phyloP scores from a whole-genome alignment of 345 rosid genomes.

The Angophora floribunda region DNA sequence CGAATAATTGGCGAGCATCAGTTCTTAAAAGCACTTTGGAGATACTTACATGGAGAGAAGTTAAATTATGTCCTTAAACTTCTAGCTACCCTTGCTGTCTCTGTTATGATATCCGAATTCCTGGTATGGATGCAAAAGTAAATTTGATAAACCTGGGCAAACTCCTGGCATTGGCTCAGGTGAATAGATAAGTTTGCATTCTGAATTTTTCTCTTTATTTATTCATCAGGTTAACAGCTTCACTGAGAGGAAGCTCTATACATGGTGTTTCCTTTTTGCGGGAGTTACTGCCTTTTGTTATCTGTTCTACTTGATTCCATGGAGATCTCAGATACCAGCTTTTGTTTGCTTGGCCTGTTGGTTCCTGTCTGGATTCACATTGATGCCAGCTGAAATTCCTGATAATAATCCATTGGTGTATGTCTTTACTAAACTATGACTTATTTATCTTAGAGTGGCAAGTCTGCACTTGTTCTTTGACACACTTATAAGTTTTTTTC shows the following conservation, averaged over 20 bases:
- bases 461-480: neutral
- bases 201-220: conserved; percentile 3
- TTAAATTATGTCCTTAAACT: conserved; percentile 34
- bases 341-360: conserved; percentile 72
- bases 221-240: conserved; percentile 84
- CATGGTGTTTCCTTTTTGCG: conserved; percentile 68
- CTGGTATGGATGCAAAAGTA: conserved; percentile 40
- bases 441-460: neutral
- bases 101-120: conserved; percentile 62
- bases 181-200: conserved; percentile 3
- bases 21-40: conserved; percentile 54
- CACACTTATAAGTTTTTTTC: neutral
- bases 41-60: conserved; percentile 39
- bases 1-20: conserved; percentile 57
- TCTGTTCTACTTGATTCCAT: conserved; percentile 53
- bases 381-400: conserved; percentile 98
- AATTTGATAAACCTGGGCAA: neutral
- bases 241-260: conserved; percentile 87
- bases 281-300: conserved; percentile 51
- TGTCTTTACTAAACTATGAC: neutral
- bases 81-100: conserved; percentile 34
- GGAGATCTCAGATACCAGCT: conserved; percentile 73
- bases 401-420: conserved; percentile 87
- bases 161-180: neutral
- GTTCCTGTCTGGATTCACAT: conserved; percentile 75